Percentiles rank a stretch among this genome's conserved stretches.
Evolutionary conservation across 192 early-diverging fungal species (phyloP).

Genomic region (Coemansia sp.): DNA sequence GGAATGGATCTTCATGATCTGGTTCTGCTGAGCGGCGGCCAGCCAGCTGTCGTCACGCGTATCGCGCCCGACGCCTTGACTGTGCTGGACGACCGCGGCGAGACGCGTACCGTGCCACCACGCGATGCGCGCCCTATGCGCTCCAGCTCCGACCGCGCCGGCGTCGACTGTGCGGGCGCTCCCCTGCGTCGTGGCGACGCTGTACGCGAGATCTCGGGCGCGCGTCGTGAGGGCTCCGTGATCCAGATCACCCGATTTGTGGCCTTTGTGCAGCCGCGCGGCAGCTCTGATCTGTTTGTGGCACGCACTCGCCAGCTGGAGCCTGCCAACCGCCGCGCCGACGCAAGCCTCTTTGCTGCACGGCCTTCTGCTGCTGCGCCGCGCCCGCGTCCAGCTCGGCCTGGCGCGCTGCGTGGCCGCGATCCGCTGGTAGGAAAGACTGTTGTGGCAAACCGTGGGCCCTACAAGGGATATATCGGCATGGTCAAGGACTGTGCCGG

Average conservation of each 20-base stretch:
- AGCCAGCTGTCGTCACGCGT: constrained; percentile 79
- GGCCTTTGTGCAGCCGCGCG: constrained; percentile 76
- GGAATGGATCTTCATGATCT: constrained; percentile 87
- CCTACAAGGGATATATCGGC: constrained; percentile 96
- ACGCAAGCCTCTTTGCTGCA: too few relatives aligned
- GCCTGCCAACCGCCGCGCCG: constrained; percentile 39
- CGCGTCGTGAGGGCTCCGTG: constrained; percentile 65
- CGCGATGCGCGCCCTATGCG: constrained; percentile 73
- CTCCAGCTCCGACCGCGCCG: constrained; percentile 52
- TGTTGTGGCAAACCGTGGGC: constrained; percentile 80
- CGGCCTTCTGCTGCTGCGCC: constrained; percentile 21
- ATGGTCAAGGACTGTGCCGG: constrained; percentile 85
- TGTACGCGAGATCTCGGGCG: constrained; percentile 68
- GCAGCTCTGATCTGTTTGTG: constrained; percentile 77
- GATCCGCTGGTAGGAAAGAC: constrained; percentile 66
- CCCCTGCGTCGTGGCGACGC: constrained; percentile 63
- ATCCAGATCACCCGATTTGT: constrained; percentile 78
- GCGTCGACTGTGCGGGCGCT: constrained; percentile 55
- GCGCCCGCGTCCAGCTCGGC: too few relatives aligned
- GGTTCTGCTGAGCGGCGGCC: constrained; percentile 72
- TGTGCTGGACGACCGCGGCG: constrained; percentile 75
- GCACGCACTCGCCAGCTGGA: constrained; percentile 62
- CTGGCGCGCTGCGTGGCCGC: constrained; percentile 38
- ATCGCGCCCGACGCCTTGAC: constrained; percentile 71
- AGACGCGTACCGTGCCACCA: constrained; percentile 59